Evolutionary conservation across 495 filamentous ascomycete genomes (phyloP).

Genomic region (Penicillium cosmopolitanum): DNA sequence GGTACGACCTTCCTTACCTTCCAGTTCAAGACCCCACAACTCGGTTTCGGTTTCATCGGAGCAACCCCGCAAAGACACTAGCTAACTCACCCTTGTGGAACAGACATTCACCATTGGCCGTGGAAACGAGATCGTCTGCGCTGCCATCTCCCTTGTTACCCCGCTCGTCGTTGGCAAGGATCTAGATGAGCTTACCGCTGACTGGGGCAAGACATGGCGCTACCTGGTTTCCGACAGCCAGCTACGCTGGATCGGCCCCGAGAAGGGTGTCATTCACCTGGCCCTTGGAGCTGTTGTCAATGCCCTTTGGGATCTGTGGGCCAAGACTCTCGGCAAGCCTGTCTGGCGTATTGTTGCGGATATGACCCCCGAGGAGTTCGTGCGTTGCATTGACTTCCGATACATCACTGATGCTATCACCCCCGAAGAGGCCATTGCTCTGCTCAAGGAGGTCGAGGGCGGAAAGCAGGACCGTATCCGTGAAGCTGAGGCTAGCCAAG

Average conservation of each 20-base stretch:
- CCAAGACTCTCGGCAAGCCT: constrained; percentile 80
- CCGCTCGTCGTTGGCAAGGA: constrained; percentile 72
- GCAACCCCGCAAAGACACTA: not conserved
- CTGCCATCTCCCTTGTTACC: constrained; percentile 76
- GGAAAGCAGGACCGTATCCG: constrained; percentile 68
- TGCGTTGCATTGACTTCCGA: constrained; percentile 86
- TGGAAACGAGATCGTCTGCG: constrained; percentile 91
- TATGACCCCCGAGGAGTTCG: constrained; percentile 85
- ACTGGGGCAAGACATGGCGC: constrained; percentile 91
- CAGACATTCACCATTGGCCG: constrained; percentile 96
- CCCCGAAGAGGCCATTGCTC: constrained; percentile 76
- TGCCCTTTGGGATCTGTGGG: constrained; percentile 95
- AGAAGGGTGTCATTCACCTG: constrained; percentile 94
- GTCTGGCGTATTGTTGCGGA: constrained; percentile 90
- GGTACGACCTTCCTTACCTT: constrained; percentile 50
- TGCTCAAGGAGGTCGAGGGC: constrained; percentile 63
- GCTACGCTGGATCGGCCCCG: constrained; percentile 92
- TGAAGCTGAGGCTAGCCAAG: constrained; percentile 69
- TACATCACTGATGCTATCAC: constrained; percentile 95
- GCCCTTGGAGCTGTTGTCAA: constrained; percentile 91
- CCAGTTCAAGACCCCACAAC: not conserved
- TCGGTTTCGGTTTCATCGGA: not conserved
- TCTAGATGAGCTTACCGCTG: constrained; percentile 71
- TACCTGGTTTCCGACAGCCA: constrained; percentile 89
- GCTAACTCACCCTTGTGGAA: constrained; percentile 4